phyloP scores from a whole-genome alignment of 768 basidiomycete species.

The Macrocybe gigantea region DNA sequence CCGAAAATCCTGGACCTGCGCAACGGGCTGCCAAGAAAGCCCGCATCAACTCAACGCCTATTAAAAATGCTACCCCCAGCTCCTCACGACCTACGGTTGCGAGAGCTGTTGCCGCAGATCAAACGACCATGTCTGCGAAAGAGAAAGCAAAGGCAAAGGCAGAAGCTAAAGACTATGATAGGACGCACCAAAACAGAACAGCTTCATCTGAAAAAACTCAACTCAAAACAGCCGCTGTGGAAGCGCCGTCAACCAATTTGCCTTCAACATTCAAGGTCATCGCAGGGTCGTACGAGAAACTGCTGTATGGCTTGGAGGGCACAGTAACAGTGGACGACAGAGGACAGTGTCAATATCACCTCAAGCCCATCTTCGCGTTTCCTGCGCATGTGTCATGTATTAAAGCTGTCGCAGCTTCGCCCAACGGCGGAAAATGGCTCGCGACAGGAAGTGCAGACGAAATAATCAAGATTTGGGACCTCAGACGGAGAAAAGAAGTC shows the following conservation, averaged over 20 bases:
- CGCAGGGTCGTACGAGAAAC: slow-evolving; percentile 93
- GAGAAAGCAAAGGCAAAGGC: slow-evolving; percentile 5
- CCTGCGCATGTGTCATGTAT: slow-evolving; percentile 94
- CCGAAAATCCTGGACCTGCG: slow-evolving; percentile 10
- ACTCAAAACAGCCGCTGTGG: slow-evolving; percentile 9
- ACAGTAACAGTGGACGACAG: slow-evolving; percentile 31
- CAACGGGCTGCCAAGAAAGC: slow-evolving; percentile 23
- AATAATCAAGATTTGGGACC: slow-evolving; percentile 95
- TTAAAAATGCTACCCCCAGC: slow-evolving; percentile 8
- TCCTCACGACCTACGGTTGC: background rate
- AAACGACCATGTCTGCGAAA: background rate
- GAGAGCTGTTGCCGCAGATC: too few species aligned
- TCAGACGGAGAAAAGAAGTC: slow-evolving; percentile 86
- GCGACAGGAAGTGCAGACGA: slow-evolving; percentile 96
- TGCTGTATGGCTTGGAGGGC: slow-evolving; percentile 86
- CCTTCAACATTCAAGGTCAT: slow-evolving; percentile 77
- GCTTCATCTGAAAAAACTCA: slow-evolving; percentile 11
- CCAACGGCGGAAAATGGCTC: slow-evolving; percentile 90
- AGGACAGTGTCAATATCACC: slow-evolving; percentile 12
- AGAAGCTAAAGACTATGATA: background rate
- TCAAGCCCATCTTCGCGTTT: slow-evolving; percentile 91
- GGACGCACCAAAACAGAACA: slow-evolving; percentile 9
- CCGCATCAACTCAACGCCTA: slow-evolving; percentile 10
- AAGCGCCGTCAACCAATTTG: slow-evolving; percentile 16
- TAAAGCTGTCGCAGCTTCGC: slow-evolving; percentile 84